These are phyloP conservation scores for Fusarium bulbicola DNA, from an alignment of 2,329 filamentous ascomycete species.

Conservation along the genomic window DNA sequence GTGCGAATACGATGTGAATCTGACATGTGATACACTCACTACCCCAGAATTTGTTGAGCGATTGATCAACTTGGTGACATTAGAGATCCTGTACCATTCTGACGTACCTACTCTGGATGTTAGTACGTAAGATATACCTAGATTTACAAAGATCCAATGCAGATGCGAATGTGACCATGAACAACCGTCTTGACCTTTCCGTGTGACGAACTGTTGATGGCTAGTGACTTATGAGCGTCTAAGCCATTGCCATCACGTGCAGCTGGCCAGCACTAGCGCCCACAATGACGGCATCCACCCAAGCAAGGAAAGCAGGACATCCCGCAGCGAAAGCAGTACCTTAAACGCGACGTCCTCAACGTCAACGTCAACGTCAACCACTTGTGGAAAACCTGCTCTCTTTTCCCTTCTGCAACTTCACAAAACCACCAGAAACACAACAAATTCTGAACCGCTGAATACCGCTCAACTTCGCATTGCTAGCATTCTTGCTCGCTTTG, in stretches of 20 bases:
- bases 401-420: conserved; percentile 1
- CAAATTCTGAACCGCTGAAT: neutral
- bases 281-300: conserved; percentile 43
- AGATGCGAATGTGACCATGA: conserved; percentile 17
- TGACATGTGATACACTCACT: conserved; percentile 10
- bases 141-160: neutral
- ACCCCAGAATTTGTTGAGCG: neutral
- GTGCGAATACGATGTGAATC: conserved; percentile 13
- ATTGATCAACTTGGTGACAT: neutral
- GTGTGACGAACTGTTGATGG: conserved; percentile 15
- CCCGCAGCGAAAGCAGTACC: conserved; percentile 20
- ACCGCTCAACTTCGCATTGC: neutral
- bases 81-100: neutral
- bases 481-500: neutral
- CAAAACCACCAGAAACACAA: neutral
- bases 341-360: conserved; percentile 28
- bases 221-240: conserved; percentile 17
- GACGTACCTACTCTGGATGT: neutral
- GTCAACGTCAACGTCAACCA: conserved; percentile 38
- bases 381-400: conserved; percentile 20
- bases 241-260: conserved; percentile 35
- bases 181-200: neutral
- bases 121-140: neutral
- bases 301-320: conserved; percentile 38
- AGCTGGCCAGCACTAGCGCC: conserved; percentile 34